These are phyloP conservation scores for Brachypodium distachyon DNA, from an alignment of 202 grass and related monocot genomes.

Conservation along the genomic window DNA sequence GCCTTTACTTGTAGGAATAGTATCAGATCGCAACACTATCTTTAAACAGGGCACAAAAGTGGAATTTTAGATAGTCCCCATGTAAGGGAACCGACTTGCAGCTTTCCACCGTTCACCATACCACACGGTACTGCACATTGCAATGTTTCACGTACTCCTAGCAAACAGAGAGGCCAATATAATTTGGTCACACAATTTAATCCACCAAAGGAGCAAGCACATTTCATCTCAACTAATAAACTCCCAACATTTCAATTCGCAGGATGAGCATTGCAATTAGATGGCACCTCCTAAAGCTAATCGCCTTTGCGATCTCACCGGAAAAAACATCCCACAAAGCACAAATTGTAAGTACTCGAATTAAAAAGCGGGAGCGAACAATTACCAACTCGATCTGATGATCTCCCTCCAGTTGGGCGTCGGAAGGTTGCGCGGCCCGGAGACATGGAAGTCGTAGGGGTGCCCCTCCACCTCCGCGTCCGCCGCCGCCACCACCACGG, in stretches of 20 bases:
- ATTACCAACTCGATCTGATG: slow-evolving; percentile 80
- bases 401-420: slow-evolving; percentile 85
- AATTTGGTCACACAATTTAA: not conserved
- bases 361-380: not conserved
- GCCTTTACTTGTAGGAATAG: slow-evolving; percentile 18
- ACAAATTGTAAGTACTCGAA: not conserved
- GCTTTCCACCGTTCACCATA: not conserved
- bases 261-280: not conserved
- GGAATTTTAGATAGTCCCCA: not conserved
- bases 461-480: slow-evolving; percentile 41
- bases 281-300: not conserved
- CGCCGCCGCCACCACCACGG: slow-evolving; percentile 36
- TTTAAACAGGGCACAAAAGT: not conserved
- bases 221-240: not conserved
- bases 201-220: not conserved
- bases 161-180: not conserved
- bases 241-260: not conserved
- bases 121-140: not conserved
- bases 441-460: slow-evolving; percentile 87
- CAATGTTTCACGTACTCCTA: not conserved
- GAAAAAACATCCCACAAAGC: not conserved
- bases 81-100: not conserved
- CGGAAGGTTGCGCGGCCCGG: slow-evolving; percentile 78
- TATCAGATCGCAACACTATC: not conserved
- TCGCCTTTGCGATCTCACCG: not conserved